These are phyloP conservation scores for Phytophthora uliginosa DNA, from an alignment of 352 stramenopile species.

Conservation along the genomic window DNA sequence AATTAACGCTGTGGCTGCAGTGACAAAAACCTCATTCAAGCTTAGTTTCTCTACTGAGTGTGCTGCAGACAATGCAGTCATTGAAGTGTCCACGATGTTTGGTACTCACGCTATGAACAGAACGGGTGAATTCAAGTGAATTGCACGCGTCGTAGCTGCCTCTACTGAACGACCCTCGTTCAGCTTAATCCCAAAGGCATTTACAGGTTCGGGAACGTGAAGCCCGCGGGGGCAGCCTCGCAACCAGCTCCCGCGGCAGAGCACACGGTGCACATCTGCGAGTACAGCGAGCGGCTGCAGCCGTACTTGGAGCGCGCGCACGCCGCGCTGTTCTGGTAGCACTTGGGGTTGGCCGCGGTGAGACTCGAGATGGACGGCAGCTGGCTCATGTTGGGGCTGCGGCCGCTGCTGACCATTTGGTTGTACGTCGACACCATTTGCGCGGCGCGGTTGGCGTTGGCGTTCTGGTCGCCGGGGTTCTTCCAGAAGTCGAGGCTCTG, in stretches of 20 bases:
- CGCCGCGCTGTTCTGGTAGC: background rate
- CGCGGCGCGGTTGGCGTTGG: background rate
- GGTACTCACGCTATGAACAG: background rate
- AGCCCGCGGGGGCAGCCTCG: background rate
- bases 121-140: background rate
- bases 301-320: background rate
- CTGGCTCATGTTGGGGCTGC: background rate
- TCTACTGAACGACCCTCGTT: background rate
- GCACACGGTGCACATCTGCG: background rate
- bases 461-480: background rate
- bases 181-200: background rate
- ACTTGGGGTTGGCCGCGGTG: background rate
- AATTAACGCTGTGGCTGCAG: too few relatives aligned
- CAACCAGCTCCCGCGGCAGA: background rate
- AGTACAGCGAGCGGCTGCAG: background rate
- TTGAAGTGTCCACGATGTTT: background rate
- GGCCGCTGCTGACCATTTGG: background rate
- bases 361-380: background rate
- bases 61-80: background rate
- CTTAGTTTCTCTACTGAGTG: background rate
- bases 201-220: conserved; percentile 1
- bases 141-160: background rate
- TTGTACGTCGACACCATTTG: background rate
- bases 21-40: background rate
- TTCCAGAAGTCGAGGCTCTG: background rate